Base-by-base conservation (phyloP, 306 rosid genomes). In the Gleditsia sinensis region DNA sequence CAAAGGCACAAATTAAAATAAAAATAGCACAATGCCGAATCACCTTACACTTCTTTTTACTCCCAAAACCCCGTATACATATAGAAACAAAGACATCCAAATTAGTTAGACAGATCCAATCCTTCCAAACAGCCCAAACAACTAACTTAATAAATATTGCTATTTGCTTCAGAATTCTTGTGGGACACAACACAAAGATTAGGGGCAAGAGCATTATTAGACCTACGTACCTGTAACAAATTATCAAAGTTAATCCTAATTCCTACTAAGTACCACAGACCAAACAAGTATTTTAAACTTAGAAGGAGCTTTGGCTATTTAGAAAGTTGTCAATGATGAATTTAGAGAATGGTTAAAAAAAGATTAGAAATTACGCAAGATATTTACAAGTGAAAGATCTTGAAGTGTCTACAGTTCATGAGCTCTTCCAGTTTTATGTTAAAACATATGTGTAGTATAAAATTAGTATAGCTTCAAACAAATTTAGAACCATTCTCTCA, bases 391-490 rank as follows among this genome's bases (percentile, higher is more conserved):
- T 51, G 40, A 37, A 40, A 23, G 39, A 53, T 75, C 43, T 9
- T 25, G 23, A 25, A 66, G 56, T 58, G 40, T 75, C 59, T 9
- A 23, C 19, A 42, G 50, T 23, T 43, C 23, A 76, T 30, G 23
- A 76, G 40, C 61, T 56, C 58, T 67, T 66, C 68, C 9, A 9
- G 46, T 28, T 66, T 30, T 39, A 21, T 72, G 11, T 23, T 34
- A 10, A 24, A 33, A 34, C 23, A 58, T 58, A 33, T 49, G 39
- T 43, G 58, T 17, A 78, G 53, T 71, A 54, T 10, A 7, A 48
- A 64, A 55, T 71, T 23, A 43, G 61, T 61, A 63, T 28, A 56
- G 40, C 65, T 57, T 14, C 77, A 24, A 64, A 57, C 56, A n/a
- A 40, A 65, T 74, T 48, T 34, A 36, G 56, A 69, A 49, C 42